Base-by-base conservation (phyloP, 805 yeast species). In the Candida oleophila region DNA sequence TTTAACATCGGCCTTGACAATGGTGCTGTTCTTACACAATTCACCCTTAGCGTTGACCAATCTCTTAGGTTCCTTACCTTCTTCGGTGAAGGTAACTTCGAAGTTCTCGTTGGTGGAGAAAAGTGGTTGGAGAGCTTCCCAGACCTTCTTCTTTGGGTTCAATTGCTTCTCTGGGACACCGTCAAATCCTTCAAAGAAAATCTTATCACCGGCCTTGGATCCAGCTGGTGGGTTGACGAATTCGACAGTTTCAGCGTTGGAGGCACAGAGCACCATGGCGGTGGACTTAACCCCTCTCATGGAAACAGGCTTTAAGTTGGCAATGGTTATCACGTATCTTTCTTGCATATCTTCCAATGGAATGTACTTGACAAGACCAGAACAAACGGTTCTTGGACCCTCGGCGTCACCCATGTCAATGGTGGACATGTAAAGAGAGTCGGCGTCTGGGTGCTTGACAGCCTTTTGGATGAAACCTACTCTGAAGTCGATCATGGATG, bases 381-480 rank as follows among this genome's bases (percentile, higher is more conserved):
- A 89, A 75, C 99, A 94, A 47, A 94, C 96, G 25, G 98, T 94
- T 77, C 99, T 83, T 62, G 99, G 99, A 49, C 95, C 96, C 65
- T 89, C 96, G 52, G 77, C 91, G 60, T 94, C 99, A 56, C 99
- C 99, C 77, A 88, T 83, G 53, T 95, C 89, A 59, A 94, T 94
- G 44, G 99, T 94, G 22, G 98, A 94, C 47, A 94, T 96, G 66
- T 94, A 94, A 59, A 94, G 77, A 1, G 96, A 79, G 70, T 94
- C 99, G 32, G 99, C 99, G 67, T 94, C 92, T 52, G 99, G 99
- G 73, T 94, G 99, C 68, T 88, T 89, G 62, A 88, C 77, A 45
- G 97, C 97, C 75, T 95, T 94, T 74, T 92, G 90, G 62, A 94
- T 94, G 77, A 85, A 89, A 45, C 99, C 99, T 52, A 94, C 97